phyloP scores from a whole-genome alignment of 2,329 filamentous ascomycete genomes.

The Penicillium sp. region DNA sequence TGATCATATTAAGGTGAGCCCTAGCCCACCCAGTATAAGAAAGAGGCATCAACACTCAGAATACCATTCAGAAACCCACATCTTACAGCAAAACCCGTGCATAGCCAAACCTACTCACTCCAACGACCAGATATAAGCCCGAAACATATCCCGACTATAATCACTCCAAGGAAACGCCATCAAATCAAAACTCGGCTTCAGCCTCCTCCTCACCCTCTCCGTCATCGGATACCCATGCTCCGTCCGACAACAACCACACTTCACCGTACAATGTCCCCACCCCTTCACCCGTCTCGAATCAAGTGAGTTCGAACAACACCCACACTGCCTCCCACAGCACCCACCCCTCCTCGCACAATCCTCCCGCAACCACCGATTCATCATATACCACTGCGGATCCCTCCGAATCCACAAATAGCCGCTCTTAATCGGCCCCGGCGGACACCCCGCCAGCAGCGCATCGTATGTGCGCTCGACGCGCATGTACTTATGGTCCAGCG shows the following conservation, averaged over 20 bases:
- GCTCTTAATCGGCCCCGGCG: constrained; percentile 2
- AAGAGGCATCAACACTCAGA: background rate
- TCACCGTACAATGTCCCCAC: constrained; percentile 7
- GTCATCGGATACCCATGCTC: background rate
- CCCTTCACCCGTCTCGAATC: constrained; percentile 5
- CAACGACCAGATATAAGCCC: constrained; percentile 8
- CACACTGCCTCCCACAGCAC: constrained; percentile 11
- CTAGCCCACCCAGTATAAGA: background rate
- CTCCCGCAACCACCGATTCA: constrained; percentile 2
- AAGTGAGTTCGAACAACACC: constrained; percentile 4
- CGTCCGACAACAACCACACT: constrained; percentile 7
- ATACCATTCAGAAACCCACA: background rate
- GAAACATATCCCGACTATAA: constrained; percentile 11
- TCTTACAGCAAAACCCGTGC: background rate
- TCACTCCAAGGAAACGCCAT: constrained; percentile 4
- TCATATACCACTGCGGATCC: constrained; percentile 6
- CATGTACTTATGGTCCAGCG: background rate
- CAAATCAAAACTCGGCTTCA: constrained; percentile 6
- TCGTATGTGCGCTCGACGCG: constrained; percentile 4
- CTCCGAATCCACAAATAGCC: constrained; percentile 7
- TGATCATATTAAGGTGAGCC: no score
- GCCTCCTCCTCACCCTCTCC: background rate
- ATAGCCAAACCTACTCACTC: background rate
- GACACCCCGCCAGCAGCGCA: background rate
- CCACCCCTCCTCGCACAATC: constrained; percentile 10